Percentiles rank a stretch among this genome's conserved stretches.
Evolutionary conservation across 208 protist species (phyloP).

Genomic region (Leishmania guyanensis): DNA sequence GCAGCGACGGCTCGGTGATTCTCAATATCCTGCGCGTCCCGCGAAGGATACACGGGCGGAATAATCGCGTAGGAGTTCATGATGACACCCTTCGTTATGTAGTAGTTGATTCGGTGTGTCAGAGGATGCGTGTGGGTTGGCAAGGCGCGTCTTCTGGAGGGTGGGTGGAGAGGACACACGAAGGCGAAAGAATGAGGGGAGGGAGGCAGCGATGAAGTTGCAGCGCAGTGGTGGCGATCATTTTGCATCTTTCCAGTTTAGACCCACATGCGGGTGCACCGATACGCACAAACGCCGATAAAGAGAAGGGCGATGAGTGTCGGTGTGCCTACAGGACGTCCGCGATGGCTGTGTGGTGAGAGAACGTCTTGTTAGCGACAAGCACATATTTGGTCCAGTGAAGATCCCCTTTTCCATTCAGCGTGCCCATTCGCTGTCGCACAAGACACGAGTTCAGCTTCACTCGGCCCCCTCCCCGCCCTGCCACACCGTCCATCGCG

Average conservation of each 20-base stretch:
- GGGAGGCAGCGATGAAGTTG: not conserved
- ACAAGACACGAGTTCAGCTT: no score
- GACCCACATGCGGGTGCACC: no score
- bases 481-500: not conserved
- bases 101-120: not conserved
- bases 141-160: not conserved
- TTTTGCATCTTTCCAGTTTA: no score
- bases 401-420: not conserved
- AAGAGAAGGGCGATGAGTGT: not conserved
- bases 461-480: not conserved
- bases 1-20: constrained; percentile 61
- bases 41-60: constrained; percentile 55
- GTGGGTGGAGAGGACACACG: not conserved
- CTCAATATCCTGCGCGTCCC: constrained; percentile 63
- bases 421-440: no score
- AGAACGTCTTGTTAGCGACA: no score
- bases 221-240: no score
- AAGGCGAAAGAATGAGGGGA: not conserved
- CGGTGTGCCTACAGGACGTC: not conserved
- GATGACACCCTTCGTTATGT: not conserved
- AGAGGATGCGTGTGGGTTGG: not conserved
- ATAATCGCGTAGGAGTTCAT: constrained; percentile 36
- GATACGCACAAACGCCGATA: not conserved
- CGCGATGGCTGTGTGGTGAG: no score
- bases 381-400: not conserved